Evolutionary conservation across 805 yeast genomes (phyloP).

Genomic region (Lipomyces sp.): DNA sequence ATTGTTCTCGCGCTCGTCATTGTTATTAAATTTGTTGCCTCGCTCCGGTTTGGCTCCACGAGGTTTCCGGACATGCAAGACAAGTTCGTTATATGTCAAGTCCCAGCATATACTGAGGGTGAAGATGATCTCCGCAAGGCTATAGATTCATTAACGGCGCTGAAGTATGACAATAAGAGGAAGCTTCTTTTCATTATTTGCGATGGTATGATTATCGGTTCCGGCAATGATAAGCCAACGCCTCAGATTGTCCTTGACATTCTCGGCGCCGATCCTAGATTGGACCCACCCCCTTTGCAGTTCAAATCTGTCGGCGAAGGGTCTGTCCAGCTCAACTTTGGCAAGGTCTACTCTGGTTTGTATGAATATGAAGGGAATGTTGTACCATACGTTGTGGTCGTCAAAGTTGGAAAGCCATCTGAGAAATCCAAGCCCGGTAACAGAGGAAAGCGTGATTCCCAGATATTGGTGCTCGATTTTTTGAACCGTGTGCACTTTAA

Average conservation of each 20-base stretch:
- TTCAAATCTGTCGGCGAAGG: conserved; percentile 68
- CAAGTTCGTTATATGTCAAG: conserved; percentile 51
- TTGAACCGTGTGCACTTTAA: conserved; percentile 63
- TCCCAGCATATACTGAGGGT: conserved; percentile 60
- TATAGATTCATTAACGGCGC: conserved; percentile 60
- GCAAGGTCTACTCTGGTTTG: conserved; percentile 65
- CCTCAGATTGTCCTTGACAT: conserved; percentile 58
- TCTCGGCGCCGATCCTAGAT: conserved; percentile 53
- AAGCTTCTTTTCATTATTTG: conserved; percentile 61
- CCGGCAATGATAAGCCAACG: conserved; percentile 62
- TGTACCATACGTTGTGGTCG: conserved; percentile 59
- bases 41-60: conserved; percentile 48
- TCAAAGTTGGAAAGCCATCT: conserved; percentile 61
- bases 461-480: conserved; percentile 61
- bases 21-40: conserved; percentile 48
- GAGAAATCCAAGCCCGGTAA: conserved; percentile 61
- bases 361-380: conserved; percentile 60
- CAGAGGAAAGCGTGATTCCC: conserved; percentile 70
- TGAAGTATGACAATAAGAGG: conserved; percentile 61
- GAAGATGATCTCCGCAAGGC: conserved; percentile 60
- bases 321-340: conserved; percentile 61
- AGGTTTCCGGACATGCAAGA: conserved; percentile 48
- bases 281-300: conserved; percentile 57
- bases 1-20: conserved; percentile 48
- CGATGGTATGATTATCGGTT: conserved; percentile 65